Conservation (phyloP, 2,329 filamentous ascomycete species). For the Pyrenophora teres region DNA sequence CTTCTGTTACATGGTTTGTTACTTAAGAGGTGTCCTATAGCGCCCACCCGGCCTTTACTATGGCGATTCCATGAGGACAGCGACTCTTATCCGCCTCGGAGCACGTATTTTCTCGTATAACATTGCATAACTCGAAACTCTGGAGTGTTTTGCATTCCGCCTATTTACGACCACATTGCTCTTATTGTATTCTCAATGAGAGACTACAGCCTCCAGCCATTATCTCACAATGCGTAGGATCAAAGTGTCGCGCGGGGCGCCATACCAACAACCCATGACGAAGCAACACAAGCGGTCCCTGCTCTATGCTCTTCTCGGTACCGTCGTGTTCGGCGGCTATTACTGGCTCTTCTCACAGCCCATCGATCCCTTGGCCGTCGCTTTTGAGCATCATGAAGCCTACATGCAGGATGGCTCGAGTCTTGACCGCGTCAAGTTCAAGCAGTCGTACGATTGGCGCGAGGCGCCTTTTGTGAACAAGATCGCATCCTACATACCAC, state of each 20-base stretch:
- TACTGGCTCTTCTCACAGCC: slow-evolving; percentile 37
- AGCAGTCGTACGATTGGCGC: slow-evolving; percentile 48
- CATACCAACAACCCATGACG: slow-evolving; percentile 34
- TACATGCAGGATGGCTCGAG: slow-evolving; percentile 41
- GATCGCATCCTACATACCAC: slow-evolving; percentile 39
- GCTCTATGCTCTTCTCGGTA: slow-evolving; percentile 30
- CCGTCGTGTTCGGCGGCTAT: slow-evolving; percentile 31
- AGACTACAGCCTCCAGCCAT: background rate
- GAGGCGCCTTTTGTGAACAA: slow-evolving; percentile 49
- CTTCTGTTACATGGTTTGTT: slow-evolving; percentile 7
- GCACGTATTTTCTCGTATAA: background rate
- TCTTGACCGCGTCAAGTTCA: slow-evolving; percentile 20
- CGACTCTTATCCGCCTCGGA: slow-evolving; percentile 1
- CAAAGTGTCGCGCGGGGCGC: slow-evolving; percentile 28
- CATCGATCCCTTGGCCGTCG: slow-evolving; percentile 36
- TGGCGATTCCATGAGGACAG: slow-evolving; percentile 6
- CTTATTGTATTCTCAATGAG: slow-evolving; percentile 9
- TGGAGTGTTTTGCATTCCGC: background rate
- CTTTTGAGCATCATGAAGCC: slow-evolving; percentile 33
- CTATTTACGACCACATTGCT: background rate
- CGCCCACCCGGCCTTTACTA: slow-evolving; percentile 6
- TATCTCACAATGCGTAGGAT: slow-evolving; percentile 36
- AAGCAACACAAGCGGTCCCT: slow-evolving; percentile 38
- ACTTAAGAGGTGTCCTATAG: slow-evolving; percentile 22
- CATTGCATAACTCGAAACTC: background rate